Evolutionary conservation across 106 monocot genomes (phyloP).

Genomic region (Dioscorea dumetorum): DNA sequence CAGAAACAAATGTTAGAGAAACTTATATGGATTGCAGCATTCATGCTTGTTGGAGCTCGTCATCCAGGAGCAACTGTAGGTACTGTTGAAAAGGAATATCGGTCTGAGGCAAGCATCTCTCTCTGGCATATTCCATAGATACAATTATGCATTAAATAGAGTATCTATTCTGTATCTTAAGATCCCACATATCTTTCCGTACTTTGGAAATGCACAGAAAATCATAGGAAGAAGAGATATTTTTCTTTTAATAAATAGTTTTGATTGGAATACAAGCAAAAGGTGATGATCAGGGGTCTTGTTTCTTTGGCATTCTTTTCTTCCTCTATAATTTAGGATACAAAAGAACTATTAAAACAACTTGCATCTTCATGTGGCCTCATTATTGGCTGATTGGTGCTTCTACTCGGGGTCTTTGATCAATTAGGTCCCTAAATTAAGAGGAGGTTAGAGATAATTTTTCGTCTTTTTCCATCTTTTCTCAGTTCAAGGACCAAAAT

Average conservation of each 20-base stretch:
- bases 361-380: no score
- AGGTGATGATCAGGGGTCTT: background rate
- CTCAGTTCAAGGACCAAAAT: no score
- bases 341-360: no score
- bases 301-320: no score
- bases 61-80: slow-evolving; percentile 90
- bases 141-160: background rate
- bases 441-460: no score
- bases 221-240: background rate
- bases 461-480: no score
- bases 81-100: slow-evolving; percentile 71
- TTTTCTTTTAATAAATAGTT: background rate
- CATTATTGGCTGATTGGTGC: no score
- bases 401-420: no score
- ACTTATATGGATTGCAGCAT: slow-evolving; percentile 92
- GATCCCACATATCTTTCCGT: background rate
- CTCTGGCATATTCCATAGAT: background rate
- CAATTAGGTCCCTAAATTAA: no score
- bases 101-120: slow-evolving; percentile 43
- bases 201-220: background rate
- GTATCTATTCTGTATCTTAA: background rate
- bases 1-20: slow-evolving; percentile 98
- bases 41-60: slow-evolving; percentile 98
- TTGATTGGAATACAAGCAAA: background rate
- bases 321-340: no score